Base-by-base conservation (phyloP, 495 filamentous ascomycete genomes). In the Filosporella fistucella region DNA sequence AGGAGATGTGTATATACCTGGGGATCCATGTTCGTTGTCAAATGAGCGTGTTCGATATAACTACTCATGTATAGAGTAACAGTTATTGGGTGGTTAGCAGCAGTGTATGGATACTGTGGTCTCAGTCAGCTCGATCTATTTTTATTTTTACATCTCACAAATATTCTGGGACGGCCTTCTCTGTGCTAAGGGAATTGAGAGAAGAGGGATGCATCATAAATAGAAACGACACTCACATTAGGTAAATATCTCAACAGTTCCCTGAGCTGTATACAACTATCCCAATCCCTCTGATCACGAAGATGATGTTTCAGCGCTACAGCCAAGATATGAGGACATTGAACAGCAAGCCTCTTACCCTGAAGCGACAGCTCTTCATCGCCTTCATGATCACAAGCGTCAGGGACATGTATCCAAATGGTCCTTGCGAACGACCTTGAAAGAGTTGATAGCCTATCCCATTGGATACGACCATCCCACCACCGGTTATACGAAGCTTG, bases 381-480 rank as follows among this genome's bases (percentile, higher is more conserved):
- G 4, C 24, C 4, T 36, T 39, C 8, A 13, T 20, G 11, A 10
- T n/a, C 13, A 28, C 24, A 4, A 30, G 32, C 25, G 17, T 44
- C 40, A 0, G 54, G 59, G 20, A 58, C 50, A 41, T 62, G 59
- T 10, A 60, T 22, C 59, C 59, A 62, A 22, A 62, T 44, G 18
- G 59, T 62, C 3, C 59, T 45, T 14, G 59, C 54, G 30, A 62
- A 51, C 26, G 51, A 57, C 16, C 58, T 42, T 8, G 52, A 47
- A 20, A 60, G 29, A 0, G 59, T 54, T 1, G 54, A 57, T 18
- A 62, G 42, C 25, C 53, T 44, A 42, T 62, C 59, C 59, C 59
- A 62, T 49, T 62, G 54, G 9, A 42, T 57, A 11, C 59, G 57
- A n/a, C 59, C 59, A 25, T 62, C 59, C 59, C 59, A 62, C 59